Evolutionary conservation across 1,284 basidiomycete genomes (phyloP), one percentile per base, ranked within the genome.

Genomic region (Nidula niveotomentosa): DNA sequence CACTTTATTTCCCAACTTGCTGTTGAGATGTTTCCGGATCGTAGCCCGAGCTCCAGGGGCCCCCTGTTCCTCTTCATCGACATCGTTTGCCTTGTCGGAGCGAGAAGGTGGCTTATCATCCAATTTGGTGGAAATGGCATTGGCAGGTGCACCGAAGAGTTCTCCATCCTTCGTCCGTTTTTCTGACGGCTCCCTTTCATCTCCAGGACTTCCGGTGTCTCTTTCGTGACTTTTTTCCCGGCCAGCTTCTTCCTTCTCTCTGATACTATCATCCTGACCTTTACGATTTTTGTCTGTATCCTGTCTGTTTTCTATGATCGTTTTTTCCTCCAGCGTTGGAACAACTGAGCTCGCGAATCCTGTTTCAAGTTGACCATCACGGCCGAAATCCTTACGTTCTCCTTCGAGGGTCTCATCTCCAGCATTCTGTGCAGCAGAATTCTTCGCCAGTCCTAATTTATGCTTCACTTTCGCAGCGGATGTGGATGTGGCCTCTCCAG

Each of bases 261-360:
- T 41, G 12, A 12, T 12, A 12, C 3, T 12, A n/a, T 15, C 46
- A 39, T 61, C 53, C 18, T 41, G 55, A 23, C 61, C 54, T 23
- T 62, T 50, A 17, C 57, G 57, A 23, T 53, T 52, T 45, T 65
- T 59, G 12, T 60, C 66, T 44, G 57, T 69, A 61, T 58, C 71
- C 61, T 57, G 78, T 56, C 37, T 76, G 62, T 62, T 74, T 62
- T 64, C 76, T 69, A 56, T 66, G 23, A 90, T 72, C 0, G 76
- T 76, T 67, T 86, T 84, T 70, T 91, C 88, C 66, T 93, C 91
- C 6, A 91, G 66, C 0, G 85, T 90, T 0, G 91, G 90, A 1
- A 91, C 83, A 8, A 83, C 74, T 1, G 85, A 74, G 59, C 83
- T 83, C 0, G 86, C 79, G 66, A 91, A 90, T 1, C 86, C 86